A percentile compares a stretch with the other conserved stretches of the same genome.
These are phyloP conservation scores for Exophiala mesophila DNA, from an alignment of 2,329 filamentous ascomycete genomes.

Conservation along the genomic window DNA sequence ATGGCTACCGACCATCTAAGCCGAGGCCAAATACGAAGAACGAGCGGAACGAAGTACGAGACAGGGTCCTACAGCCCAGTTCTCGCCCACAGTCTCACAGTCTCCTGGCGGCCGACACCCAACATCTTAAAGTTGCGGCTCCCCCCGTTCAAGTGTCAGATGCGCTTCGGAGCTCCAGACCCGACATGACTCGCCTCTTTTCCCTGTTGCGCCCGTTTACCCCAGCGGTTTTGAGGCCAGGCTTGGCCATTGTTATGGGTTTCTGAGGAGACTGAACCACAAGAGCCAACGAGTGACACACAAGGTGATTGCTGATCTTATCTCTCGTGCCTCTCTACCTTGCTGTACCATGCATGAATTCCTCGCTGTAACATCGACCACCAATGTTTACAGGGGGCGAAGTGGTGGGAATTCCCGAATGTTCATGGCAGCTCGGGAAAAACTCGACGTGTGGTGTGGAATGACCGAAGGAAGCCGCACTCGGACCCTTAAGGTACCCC, in stretches of 20 bases:
- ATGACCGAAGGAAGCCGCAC: not conserved
- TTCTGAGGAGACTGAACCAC: too few relatives aligned
- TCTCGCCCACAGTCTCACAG: not conserved
- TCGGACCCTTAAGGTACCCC: not conserved
- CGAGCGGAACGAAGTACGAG: not conserved
- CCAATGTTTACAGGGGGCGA: too few relatives aligned
- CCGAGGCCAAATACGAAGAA: not conserved
- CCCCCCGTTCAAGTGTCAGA: not conserved
- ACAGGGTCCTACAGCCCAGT: not conserved
- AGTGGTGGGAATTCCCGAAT: too few relatives aligned
- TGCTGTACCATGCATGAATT: too few relatives aligned
- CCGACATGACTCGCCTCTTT: too few relatives aligned
- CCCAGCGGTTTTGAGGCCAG: not conserved
- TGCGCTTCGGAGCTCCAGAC: not conserved
- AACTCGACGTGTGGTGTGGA: not conserved
- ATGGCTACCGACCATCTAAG: too few relatives aligned
- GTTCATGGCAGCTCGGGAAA: too few relatives aligned
- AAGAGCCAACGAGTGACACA: too few relatives aligned
- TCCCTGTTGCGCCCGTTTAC: too few relatives aligned
- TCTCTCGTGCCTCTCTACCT: too few relatives aligned
- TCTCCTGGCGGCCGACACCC: not conserved
- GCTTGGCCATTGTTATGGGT: not conserved
- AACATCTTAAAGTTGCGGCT: not conserved
- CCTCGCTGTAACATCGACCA: too few relatives aligned
- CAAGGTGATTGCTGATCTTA: too few relatives aligned